Evolutionary conservation across 345 rosid species (phyloP), one percentile per base, ranked within the genome.

Genomic region (Corymbia maculata): DNA sequence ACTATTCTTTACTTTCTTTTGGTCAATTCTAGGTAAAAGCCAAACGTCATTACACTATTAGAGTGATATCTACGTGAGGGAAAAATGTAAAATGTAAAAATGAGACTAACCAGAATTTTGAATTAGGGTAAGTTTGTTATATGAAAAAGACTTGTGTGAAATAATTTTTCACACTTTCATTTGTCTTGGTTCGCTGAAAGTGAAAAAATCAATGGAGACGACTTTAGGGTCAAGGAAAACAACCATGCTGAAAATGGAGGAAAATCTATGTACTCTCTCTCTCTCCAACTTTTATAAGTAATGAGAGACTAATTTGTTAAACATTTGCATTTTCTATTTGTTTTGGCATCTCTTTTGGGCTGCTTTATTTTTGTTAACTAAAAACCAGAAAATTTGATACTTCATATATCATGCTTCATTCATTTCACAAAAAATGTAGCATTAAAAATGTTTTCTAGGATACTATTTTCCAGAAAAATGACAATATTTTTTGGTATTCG

Each of bases 171-270:
- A n/a, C 36, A 64, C 4, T 13, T 64, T 64, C 42, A n/a, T 16
- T 0, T 2, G 0, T 1, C 42, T 64, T n/a, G 36, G 2, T n/a
- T 64, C 1, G 7, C 2, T 1, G 0, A 64, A n/a, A n/a, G 19
- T 1, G 42, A 36, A 36, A 36, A n/a, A 5, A 64, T n/a, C 42
- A 36, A 64, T 6, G 75, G 5, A 64, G n/a, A 64, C 3, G 1
- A 64, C 19, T 64, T 64, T 64, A 64, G n/a, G 32, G 17, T 64
- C 5, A 64, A n/a, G 36, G 75, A 64, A n/a, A n/a, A n/a, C 32
- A n/a, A 13, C 8, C 32, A n/a, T 64, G 19, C 9, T 14, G 10
- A 64, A 64, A n/a, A n/a, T n/a, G n/a, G 75, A 64, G 75, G 0
- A n/a, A 64, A 64, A 7, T 36, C 42, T 36, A 36, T 36, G 42